A percentile compares a stretch with the other conserved stretches of the same genome.
phyloP scores from a whole-genome alignment of 257 asterid species.

The Galeopsis tetrahit region DNA sequence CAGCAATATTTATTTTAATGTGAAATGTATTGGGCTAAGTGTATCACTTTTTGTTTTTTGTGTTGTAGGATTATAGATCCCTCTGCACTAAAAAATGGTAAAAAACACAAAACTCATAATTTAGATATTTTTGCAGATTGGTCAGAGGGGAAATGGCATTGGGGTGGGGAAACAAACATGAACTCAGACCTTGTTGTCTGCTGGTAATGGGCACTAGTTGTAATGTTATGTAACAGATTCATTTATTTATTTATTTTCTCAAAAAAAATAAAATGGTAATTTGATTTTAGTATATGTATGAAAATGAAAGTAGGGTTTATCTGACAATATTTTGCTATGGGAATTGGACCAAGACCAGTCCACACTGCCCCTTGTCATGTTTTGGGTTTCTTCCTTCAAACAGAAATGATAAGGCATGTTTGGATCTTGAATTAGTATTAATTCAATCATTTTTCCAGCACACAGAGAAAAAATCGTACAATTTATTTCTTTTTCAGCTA shows the following conservation, averaged over 20 bases:
- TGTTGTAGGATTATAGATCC: slow-evolving; percentile 48
- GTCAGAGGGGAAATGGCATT: slow-evolving; percentile 49
- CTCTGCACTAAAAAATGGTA: slow-evolving; percentile 11
- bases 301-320: slow-evolving; percentile 20
- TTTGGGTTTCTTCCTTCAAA: background rate
- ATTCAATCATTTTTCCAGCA: background rate
- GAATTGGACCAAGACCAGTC: slow-evolving; percentile 85
- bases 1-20: slow-evolving; percentile 51
- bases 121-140: slow-evolving; percentile 25
- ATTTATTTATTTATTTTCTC: background rate
- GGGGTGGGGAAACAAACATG: slow-evolving; percentile 47
- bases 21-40: slow-evolving; percentile 53
- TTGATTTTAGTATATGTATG: background rate
- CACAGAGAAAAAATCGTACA: background rate
- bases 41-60: slow-evolving; percentile 63
- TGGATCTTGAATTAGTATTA: background rate
- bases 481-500: background rate
- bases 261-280: slow-evolving; percentile 15
- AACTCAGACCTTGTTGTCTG: slow-evolving; percentile 36
- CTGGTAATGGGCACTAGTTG: slow-evolving; percentile 31
- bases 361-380: slow-evolving; percentile 30
- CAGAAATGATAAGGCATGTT: background rate
- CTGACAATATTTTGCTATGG: slow-evolving; percentile 57
- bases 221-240: background rate
- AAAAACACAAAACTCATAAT: background rate